These are phyloP conservation scores for Cutaneotrichosporon cavernicola DNA, from an alignment of 1,284 basidiomycete genomes.

Conservation along the genomic window DNA sequence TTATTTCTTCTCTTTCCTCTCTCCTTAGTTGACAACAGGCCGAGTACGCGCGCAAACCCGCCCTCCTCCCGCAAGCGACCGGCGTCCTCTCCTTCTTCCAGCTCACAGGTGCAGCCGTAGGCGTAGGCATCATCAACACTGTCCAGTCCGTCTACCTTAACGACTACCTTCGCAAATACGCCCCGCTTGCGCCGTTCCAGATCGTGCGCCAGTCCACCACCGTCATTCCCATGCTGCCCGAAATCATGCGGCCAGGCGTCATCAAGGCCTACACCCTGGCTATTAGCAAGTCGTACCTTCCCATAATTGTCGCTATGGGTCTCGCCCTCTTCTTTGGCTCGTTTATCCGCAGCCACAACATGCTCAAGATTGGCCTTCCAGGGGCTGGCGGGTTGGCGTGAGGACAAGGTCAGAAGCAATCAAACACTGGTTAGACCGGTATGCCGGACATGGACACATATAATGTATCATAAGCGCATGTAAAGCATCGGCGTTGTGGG, in stretches of 20 bases:
- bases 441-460: background rate
- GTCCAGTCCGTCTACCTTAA: slow-evolving; percentile 48
- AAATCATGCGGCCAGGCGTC: slow-evolving; percentile 44
- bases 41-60: slow-evolving; percentile 47
- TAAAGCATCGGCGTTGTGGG: background rate
- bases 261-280: slow-evolving; percentile 55
- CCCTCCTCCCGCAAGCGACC: slow-evolving; percentile 46
- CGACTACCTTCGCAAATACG: slow-evolving; percentile 32
- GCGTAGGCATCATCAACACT: slow-evolving; percentile 54
- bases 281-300: slow-evolving; percentile 53
- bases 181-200: slow-evolving; percentile 44
- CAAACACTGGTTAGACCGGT: background rate
- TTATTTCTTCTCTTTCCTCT: too few species aligned
- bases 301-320: slow-evolving; percentile 52
- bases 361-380: slow-evolving; percentile 40
- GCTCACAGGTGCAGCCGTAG: slow-evolving; percentile 54
- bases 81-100: slow-evolving; percentile 53
- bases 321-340: slow-evolving; percentile 47
- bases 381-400: background rate
- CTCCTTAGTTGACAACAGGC: slow-evolving; percentile 37
- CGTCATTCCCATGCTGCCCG: slow-evolving; percentile 40
- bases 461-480: background rate
- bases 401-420: background rate
- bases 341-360: slow-evolving; percentile 53
- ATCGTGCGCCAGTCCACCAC: slow-evolving; percentile 39